Evolutionary conservation across 352 stramenopile species (phyloP).

Genomic region (Globisporangium sylvaticum): DNA sequence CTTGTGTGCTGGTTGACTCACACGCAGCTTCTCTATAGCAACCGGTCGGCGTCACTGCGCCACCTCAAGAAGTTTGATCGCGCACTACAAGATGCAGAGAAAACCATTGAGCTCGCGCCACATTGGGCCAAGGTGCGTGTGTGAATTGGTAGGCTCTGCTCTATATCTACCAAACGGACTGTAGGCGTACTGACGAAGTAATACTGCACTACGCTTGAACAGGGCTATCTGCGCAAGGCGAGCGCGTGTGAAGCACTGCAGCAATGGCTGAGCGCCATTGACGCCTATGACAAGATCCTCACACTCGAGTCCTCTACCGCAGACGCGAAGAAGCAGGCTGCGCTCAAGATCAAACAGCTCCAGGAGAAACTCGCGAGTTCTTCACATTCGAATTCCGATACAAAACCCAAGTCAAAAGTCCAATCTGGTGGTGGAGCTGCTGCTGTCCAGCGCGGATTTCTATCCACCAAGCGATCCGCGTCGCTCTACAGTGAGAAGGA

Average conservation of each 20-base stretch:
- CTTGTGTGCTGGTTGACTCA: neutral
- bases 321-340: slow-evolving; percentile 60
- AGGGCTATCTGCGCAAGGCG: slow-evolving; percentile 88
- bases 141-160: neutral
- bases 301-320: slow-evolving; percentile 50
- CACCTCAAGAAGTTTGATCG: slow-evolving; percentile 66
- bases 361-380: neutral
- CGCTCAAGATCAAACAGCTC: slow-evolving; percentile 15
- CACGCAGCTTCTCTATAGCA: slow-evolving; percentile 68
- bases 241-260: slow-evolving; percentile 69
- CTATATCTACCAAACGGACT: no score
- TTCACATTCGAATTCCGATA: neutral
- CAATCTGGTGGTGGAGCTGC: neutral
- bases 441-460: slow-evolving; percentile 48
- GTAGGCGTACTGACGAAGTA: neutral
- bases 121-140: slow-evolving; percentile 84
- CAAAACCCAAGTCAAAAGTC: slow-evolving; percentile 11
- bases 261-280: slow-evolving; percentile 56
- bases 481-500: slow-evolving; percentile 68
- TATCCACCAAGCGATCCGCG: slow-evolving; percentile 27
- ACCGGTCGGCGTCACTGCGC: slow-evolving; percentile 83
- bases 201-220: neutral
- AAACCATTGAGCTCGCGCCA: slow-evolving; percentile 71
- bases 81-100: slow-evolving; percentile 83
- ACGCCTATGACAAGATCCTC: slow-evolving; percentile 72